Percentiles rank a stretch among this genome's conserved stretches.
Conservation (phyloP, 176 grass and related monocot genomes). For the Aegilops tauschii region DNA sequence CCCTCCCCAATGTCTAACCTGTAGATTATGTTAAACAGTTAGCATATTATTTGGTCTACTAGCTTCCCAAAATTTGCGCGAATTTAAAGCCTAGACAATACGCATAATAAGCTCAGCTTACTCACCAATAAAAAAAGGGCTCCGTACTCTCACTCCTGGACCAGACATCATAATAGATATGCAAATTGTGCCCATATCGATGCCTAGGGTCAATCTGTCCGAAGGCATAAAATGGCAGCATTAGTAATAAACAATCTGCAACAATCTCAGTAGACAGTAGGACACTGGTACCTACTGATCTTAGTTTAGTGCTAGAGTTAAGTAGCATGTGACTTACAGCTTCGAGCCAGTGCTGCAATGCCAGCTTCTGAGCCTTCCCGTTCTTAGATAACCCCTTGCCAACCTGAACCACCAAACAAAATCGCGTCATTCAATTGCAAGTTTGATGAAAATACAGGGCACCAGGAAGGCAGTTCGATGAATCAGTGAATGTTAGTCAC, state of each 20-base stretch:
- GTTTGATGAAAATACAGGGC: constrained; percentile 20
- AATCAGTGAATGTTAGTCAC: constrained; percentile 36
- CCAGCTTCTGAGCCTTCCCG: constrained; percentile 85
- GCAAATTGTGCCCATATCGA: constrained; percentile 94
- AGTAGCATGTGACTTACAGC: constrained; percentile 67
- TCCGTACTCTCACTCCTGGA: constrained; percentile 75
- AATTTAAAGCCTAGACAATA: neutral
- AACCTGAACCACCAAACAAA: constrained; percentile 46
- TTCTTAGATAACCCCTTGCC: constrained; percentile 95
- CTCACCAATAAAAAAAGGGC: constrained; percentile 93
- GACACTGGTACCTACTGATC: neutral
- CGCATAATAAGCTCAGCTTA: neutral
- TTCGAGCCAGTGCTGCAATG: constrained; percentile 98
- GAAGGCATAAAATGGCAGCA: constrained; percentile 11
- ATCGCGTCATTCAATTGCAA: constrained; percentile 28
- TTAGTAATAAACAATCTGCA: constrained; percentile 43
- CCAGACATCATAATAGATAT: constrained; percentile 91
- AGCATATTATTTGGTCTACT: constrained; percentile 1
- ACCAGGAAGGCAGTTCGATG: constrained; percentile 1
- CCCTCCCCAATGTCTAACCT: constrained; percentile 98
- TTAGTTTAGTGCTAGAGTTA: constrained; percentile 24
- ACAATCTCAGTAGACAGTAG: constrained; percentile 34
- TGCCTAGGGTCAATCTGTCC: constrained; percentile 96
- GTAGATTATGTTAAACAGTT: constrained; percentile 11
- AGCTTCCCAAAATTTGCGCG: neutral